Evolutionary conservation across 1,284 basidiomycete species (phyloP), one percentile per base, ranked within the genome.

Genomic region (Heterobasidion occidentale): DNA sequence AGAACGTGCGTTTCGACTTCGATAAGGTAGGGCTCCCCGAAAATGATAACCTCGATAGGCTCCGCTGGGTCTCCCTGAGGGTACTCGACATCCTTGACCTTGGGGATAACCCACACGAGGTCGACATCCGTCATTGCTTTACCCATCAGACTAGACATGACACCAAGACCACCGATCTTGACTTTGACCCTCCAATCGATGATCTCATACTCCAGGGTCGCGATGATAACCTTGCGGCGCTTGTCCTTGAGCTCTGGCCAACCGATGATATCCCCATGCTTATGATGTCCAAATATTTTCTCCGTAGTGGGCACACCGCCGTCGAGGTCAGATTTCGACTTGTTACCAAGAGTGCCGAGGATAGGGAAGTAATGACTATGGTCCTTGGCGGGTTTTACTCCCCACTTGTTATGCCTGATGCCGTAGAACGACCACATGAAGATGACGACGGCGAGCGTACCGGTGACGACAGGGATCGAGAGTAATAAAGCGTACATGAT

Each of bases 401-500:
- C 92, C 74, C 86, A 95, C 70, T 87, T 87, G 74, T 96, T 96
- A 76, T 93, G 87, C 70, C 83, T 92, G 76, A 96, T 95, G 20
- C 91, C 90, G 68, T 96, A 96, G 80, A 96, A 96, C 11, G 89
- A 88, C 86, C 90, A 93, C 82, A 93, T 90, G 81, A 96, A 96
- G 71, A 92, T 72, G 55, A 86, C 69, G 36, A 92, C 91, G 5
- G 93, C 91, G 54, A 90, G 75, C 14, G 83, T 78, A 59, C 84
- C 93, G 19, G 93, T 94, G 70, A 94, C 80, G 61, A 94, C 71
- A 7, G 93, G 93, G 59, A 95, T 91, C 44, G 83, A 67, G 46
- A 90, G 75, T 48, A 95, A 77, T 36, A 95, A 79, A 2, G 85
- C 90, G 67, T 89, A 96, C 78, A 92, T 88, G 71, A 88, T 83